Conservation (phyloP, 345 rosid species). For the Hibiscus tridactylites region DNA sequence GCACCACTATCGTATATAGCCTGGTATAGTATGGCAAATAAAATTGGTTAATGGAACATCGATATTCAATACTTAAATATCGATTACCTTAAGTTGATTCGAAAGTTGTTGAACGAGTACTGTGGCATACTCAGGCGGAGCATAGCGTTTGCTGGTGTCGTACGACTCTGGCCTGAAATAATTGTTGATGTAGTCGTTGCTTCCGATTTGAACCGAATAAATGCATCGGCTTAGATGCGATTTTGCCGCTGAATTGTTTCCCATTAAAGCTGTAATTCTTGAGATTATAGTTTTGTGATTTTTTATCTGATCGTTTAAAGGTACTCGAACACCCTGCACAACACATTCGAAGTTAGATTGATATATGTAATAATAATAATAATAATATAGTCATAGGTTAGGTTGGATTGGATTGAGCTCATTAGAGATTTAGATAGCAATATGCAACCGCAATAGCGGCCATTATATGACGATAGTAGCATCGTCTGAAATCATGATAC, state of each 20-base stretch:
- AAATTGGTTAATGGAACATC: background rate
- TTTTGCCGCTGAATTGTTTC: slow-evolving; percentile 4
- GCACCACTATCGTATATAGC: background rate
- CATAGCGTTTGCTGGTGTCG: background rate
- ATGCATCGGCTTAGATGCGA: slow-evolving; percentile 24
- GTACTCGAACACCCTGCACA: slow-evolving; percentile 28
- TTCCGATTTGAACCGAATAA: slow-evolving; percentile 34
- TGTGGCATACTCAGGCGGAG: background rate
- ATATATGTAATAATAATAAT: too few relatives aligned
- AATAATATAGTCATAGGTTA: too few relatives aligned
- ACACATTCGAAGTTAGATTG: background rate
- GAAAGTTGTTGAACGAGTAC: background rate
- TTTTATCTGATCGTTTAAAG: slow-evolving; percentile 26
- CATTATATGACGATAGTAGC: too few relatives aligned
- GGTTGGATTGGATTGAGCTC: too few relatives aligned
- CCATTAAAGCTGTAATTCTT: background rate
- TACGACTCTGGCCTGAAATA: slow-evolving; percentile 31
- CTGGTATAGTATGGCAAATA: background rate
- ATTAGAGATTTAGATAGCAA: too few relatives aligned
- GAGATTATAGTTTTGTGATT: slow-evolving; percentile 30
- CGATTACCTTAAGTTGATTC: background rate
- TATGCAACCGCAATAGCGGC: too few relatives aligned
- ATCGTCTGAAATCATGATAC: too few relatives aligned
- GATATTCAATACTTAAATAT: too few relatives aligned
- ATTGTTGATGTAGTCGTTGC: slow-evolving; percentile 45